A percentile compares a stretch with the other conserved stretches of the same genome.
phyloP scores from a whole-genome alignment of 208 protist genomes.

The Trypanosoma rangeli region DNA sequence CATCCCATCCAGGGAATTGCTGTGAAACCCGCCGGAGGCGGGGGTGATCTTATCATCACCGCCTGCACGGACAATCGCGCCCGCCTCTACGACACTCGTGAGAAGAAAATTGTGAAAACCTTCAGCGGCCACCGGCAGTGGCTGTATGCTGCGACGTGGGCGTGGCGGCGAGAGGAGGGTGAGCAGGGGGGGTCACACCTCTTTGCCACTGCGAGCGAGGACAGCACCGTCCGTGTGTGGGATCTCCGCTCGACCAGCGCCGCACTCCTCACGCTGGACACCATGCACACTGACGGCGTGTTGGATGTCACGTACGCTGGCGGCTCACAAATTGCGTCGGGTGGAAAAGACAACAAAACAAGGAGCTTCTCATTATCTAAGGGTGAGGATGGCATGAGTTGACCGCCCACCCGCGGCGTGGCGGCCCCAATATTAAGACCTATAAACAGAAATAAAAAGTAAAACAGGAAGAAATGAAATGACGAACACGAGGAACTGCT shows the following conservation, averaged over 20 bases:
- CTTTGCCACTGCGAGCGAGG: conserved; percentile 72
- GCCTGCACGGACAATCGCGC: conserved; percentile 85
- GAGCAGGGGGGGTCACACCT: conserved; percentile 30
- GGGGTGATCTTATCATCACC: conserved; percentile 61
- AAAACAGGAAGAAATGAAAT: conserved; percentile 9
- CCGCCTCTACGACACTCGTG: conserved; percentile 73
- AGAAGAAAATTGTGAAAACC: conserved; percentile 49
- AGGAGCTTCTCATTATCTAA: conserved; percentile 55
- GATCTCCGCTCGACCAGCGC: conserved; percentile 65
- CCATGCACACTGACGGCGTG: conserved; percentile 80
- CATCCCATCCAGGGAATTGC: conserved; percentile 71
- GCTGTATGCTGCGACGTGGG: conserved; percentile 78
- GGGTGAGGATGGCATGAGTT: conserved; percentile 15
- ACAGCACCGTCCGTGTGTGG: conserved; percentile 71
- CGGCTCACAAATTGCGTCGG: conserved; percentile 53
- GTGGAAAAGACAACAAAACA: conserved; percentile 84
- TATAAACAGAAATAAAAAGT: not conserved
- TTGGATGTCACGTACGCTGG: conserved; percentile 78
- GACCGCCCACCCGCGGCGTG: not conserved
- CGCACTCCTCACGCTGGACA: conserved; percentile 67
- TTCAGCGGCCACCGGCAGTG: conserved; percentile 83
- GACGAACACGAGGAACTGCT: not conserved
- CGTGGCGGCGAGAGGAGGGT: conserved; percentile 55
- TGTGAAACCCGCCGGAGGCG: conserved; percentile 39
- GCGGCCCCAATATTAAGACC: not conserved